Evolutionary conservation across 2,329 filamentous ascomycete genomes (phyloP), one percentile per base, ranked within the genome.

Genomic region (Lachnellula arida): DNA sequence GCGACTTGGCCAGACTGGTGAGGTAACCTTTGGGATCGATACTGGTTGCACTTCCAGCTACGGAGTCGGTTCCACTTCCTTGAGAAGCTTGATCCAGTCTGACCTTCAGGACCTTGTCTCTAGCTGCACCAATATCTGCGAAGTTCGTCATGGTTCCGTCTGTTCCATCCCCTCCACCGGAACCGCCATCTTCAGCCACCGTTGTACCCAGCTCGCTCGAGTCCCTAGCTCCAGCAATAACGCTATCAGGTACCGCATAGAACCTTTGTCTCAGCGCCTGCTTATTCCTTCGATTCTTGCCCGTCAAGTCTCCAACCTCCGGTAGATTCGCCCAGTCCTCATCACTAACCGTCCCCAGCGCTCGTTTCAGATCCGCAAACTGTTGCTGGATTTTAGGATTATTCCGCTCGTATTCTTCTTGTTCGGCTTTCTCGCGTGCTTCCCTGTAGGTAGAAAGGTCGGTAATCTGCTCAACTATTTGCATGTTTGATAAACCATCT

Each of bases 361-460:
- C 91, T 68, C 95, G 84, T 74, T 99, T 99, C 51, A 97, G 76
- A 67, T 97, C 94, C 70, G 92, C 91, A 72, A 99, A 99, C 72
- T 99, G 94, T 65, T 97, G 90, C 70, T 96, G 90, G 51, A 99
- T 97, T 75, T 97, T 99, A 14, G 94, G 94, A 71, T 99, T 97
- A 72, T 96, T 93, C 65, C 88, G 86, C 76, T 99, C 93, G 80
- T 96, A 96, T 68, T 97, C 92, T 70, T 96, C 91, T 72, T 81
- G 85, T 78, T 99, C 93, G 76, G 89, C 82, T 71, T 88, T 79
- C 74, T 99, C 94, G 72, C 94, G 91, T 70, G 87, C 88, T 88
- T 99, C 94, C 84, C 94, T 96, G 78, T 77, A 72, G 75, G 77
- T 78, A 75, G 74, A 73, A 75, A 81, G 74, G 86, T 91, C 86